Base-by-base conservation (phyloP, 2,329 filamentous ascomycete genomes). In the Pseudocercospora fijiensis region DNA sequence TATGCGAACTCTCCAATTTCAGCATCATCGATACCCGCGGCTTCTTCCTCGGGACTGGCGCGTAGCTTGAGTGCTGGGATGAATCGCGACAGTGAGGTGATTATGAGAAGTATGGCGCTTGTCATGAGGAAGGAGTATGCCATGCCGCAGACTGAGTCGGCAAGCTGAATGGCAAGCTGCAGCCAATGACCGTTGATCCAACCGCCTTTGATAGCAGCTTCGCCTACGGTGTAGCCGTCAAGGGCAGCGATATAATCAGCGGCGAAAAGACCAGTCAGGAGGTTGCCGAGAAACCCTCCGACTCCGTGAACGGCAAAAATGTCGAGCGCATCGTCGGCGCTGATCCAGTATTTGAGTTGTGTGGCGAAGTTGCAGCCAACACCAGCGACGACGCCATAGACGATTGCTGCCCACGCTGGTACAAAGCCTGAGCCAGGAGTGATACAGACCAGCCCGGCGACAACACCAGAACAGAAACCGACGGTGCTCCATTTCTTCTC, bases 1-100 rank as follows among this genome's bases (percentile, higher is more conserved):
- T 96, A 96, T n/a, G 91, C 92, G 76, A 95, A 96, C 80, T 96
- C 92, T 76, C 92, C 92, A 73, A 96, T 91, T 78, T 96, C 92
- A n/a, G 65, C 67, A 72, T 96, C 92, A 72, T 96, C 92, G 65
- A 96, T 92, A 69, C 92, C 92, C 47, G 92, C 81, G 58, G 92
- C 87, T 77, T 96, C 92, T 41, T 91, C 89, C 67, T 95, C 89
- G 70, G 91, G 88, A 13, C 81, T 83, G 0, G 88, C 88, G 57
- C 92, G 90, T 51, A 96, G 86, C 62, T 85, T 86, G 43, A 96
- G 81, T 11, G 89, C 88, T 0, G 92, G 90, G 26, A 95, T 83
- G 68, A 92, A 82, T 76, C 92, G 92, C 79, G 94, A 88, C 68
- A 93, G 70, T 76, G 92, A 90, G 62, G 80, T 77, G 24, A 83